phyloP scores from a whole-genome alignment of 768 basidiomycete species.

The Amanita brunnescens region DNA sequence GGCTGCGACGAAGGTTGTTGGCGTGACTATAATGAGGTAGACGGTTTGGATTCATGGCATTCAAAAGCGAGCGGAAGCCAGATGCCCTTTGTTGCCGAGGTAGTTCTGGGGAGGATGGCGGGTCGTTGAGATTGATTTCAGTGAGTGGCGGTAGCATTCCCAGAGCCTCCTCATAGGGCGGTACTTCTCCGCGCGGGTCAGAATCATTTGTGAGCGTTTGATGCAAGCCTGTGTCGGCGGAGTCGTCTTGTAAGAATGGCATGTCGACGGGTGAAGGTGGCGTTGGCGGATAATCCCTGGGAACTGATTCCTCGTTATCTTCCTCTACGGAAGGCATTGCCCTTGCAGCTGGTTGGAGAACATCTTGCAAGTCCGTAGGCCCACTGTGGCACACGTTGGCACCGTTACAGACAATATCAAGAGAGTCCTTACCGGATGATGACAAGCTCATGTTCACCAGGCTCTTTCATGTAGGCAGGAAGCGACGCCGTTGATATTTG shows the following conservation, averaged over 20 bases:
- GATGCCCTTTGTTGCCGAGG: slow-evolving; percentile 27
- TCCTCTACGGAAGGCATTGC: slow-evolving; percentile 31
- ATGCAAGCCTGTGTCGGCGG: slow-evolving; percentile 21
- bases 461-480: slow-evolving; percentile 77
- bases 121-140: slow-evolving; percentile 9
- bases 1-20: slow-evolving; percentile 12
- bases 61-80: slow-evolving; percentile 39
- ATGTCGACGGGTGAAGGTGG: slow-evolving; percentile 31
- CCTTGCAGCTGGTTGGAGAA: slow-evolving; percentile 31
- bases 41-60: slow-evolving; percentile 18
- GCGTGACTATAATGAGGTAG: slow-evolving; percentile 20
- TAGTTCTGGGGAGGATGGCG: slow-evolving; percentile 7
- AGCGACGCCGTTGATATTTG: slow-evolving; percentile 73
- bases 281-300: slow-evolving; percentile 28
- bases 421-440: slow-evolving; percentile 36
- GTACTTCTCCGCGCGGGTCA: slow-evolving; percentile 49
- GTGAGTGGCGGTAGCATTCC: slow-evolving; percentile 6
- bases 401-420: neutral
- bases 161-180: slow-evolving; percentile 58
- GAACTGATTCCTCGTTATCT: slow-evolving; percentile 19
- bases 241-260: slow-evolving; percentile 32
- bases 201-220: slow-evolving; percentile 16
- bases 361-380: slow-evolving; percentile 46
- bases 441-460: slow-evolving; percentile 76
- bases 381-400: slow-evolving; percentile 26